These are phyloP conservation scores for Diaporthe eres DNA, from an alignment of 2,329 filamentous ascomycete species.

Conservation along the genomic window DNA sequence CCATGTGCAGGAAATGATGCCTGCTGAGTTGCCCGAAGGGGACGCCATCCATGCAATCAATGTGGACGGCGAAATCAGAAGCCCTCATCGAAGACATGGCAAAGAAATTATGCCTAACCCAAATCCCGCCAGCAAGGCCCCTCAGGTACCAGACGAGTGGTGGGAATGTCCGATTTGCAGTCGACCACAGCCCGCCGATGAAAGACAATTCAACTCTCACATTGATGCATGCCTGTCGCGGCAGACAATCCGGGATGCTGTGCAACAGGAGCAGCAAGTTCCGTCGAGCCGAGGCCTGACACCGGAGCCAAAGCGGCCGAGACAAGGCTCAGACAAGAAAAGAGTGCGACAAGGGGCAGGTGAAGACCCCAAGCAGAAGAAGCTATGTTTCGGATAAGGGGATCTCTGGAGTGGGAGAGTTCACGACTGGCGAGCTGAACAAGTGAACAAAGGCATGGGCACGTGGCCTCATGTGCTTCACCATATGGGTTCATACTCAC, in stretches of 20 bases:
- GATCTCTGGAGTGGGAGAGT: background rate
- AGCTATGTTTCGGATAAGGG: slow-evolving; percentile 64
- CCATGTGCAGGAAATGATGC: slow-evolving; percentile 76
- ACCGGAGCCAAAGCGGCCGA: slow-evolving; percentile 55
- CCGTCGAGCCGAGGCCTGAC: slow-evolving; percentile 49
- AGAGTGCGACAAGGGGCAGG: slow-evolving; percentile 50
- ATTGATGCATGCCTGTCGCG: slow-evolving; percentile 92
- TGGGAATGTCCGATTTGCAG: slow-evolving; percentile 94
- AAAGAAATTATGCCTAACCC: slow-evolving; percentile 68
- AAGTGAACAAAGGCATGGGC: too few relatives aligned
- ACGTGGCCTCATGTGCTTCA: too few relatives aligned
- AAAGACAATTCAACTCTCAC: slow-evolving; percentile 87
- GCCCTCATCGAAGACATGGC: slow-evolving; percentile 57
- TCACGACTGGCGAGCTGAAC: background rate
- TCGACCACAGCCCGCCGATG: slow-evolving; percentile 81
- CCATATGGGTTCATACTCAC: too few relatives aligned
- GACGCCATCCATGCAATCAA: slow-evolving; percentile 59
- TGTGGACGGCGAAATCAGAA: slow-evolving; percentile 63
- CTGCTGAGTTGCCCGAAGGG: slow-evolving; percentile 71
- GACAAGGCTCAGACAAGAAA: slow-evolving; percentile 53
- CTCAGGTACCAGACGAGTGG: slow-evolving; percentile 60
- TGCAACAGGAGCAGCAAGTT: slow-evolving; percentile 64
- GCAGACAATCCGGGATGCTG: slow-evolving; percentile 86
- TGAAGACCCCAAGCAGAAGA: slow-evolving; percentile 64
- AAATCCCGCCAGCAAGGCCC: slow-evolving; percentile 54